Evolutionary conservation across 306 rosid genomes (phyloP), one percentile per base, ranked within the genome.

Genomic region (Vicia villosa): DNA sequence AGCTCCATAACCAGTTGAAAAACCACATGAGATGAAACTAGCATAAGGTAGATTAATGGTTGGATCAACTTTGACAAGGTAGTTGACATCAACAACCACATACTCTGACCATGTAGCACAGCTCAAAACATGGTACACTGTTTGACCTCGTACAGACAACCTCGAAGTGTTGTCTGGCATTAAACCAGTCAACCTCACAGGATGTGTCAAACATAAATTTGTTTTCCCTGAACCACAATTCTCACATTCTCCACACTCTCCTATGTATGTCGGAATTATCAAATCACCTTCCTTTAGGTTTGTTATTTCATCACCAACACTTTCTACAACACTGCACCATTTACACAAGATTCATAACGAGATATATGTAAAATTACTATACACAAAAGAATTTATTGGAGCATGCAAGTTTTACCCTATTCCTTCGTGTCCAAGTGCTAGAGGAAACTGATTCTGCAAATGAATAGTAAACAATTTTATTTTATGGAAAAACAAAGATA

Each of bases 371-470:
- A 9, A n/a, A 20, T 13, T 10, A 52, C n/a, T n/a, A 52, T 5
- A 10, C 45, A 40, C 45, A 40, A 40, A 4, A 40, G 4, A 40
- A 1, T 10, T n/a, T n/a, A n/a, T n/a, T n/a, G n/a, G n/a, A n/a
- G n/a, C n/a, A n/a, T n/a, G n/a, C n/a, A 10, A n/a, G 46, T 70
- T 20, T 26, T 47, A 83, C 91, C 91, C 89, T 20, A 87, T 82
- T 42, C 91, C 91, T 75, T 87, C 91, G 13, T 84, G 91, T 6
- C 88, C 88, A 20, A 77, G 72, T 47, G 80, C 87, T 66, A 76
- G 58, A 59, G 91, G 91, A 71, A 63, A 84, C 12, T 36, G 41
- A 16, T 62, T 66, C 86, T 86, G 82, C 54, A 72, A 73, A 42
- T 24, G 19, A 5, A 22, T 5, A 10, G 6, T 16, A 67, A 15